phyloP scores from a whole-genome alignment of 345 rosid species.

The Erysimum cheiranthoides region DNA sequence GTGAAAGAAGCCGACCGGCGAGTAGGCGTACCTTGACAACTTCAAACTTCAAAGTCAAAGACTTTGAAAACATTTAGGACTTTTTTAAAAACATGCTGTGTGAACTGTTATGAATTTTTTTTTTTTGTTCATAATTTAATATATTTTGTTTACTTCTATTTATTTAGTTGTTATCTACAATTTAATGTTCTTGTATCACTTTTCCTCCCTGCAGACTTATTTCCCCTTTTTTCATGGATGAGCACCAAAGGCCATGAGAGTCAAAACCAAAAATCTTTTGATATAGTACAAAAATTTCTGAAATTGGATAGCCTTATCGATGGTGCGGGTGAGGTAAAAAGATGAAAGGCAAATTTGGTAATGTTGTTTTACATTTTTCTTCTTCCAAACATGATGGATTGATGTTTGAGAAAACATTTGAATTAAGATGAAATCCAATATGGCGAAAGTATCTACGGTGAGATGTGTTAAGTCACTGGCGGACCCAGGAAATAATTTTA shows the following conservation, averaged over 20 bases:
- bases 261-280: no score
- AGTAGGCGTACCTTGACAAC: constrained; percentile 23
- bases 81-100: constrained; percentile 4
- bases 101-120: constrained; percentile 8
- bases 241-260: background rate
- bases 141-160: background rate
- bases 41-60: constrained; percentile 32
- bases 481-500: no score
- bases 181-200: background rate
- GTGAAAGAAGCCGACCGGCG: constrained; percentile 36
- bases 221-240: background rate
- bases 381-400: no score
- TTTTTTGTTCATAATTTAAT: background rate
- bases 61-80: constrained; percentile 19
- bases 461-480: no score
- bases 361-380: no score
- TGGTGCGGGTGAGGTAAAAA: no score
- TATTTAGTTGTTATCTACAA: background rate
- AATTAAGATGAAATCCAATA: no score
- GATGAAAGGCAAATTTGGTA: no score
- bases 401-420: no score
- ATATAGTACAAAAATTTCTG: no score
- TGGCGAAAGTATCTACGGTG: no score
- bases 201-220: background rate
- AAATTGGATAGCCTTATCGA: no score